Percentiles rank a stretch among this genome's conserved stretches.
Conservation (phyloP, 164 flowering plant genomes). For the Tinospora cordifolia region DNA sequence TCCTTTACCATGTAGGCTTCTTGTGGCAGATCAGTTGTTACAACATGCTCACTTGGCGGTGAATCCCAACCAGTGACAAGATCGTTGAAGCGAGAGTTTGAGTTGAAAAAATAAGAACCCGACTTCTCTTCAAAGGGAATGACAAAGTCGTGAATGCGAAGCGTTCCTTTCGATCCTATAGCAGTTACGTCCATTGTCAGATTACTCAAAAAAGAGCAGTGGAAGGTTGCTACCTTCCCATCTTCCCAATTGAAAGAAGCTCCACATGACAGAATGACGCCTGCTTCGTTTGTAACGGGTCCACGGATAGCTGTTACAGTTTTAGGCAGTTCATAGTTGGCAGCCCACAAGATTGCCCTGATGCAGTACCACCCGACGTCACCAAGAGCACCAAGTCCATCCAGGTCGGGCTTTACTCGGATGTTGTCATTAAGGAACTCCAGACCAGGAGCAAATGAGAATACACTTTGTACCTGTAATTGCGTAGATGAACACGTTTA, state of each 20-base stretch:
- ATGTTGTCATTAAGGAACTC: constrained; percentile 31
- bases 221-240: constrained; percentile 33
- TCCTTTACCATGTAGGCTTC: constrained; percentile 35
- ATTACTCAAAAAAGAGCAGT: constrained; percentile 31
- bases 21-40: constrained; percentile 30
- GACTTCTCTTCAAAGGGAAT: constrained; percentile 23
- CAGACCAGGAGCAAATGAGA: constrained; percentile 8
- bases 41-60: constrained; percentile 17
- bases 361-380: constrained; percentile 45
- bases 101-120: constrained; percentile 17
- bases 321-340: constrained; percentile 32
- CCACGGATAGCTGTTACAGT: constrained; percentile 29
- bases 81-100: constrained; percentile 18
- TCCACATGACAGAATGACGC: constrained; percentile 32
- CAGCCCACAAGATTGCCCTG: constrained; percentile 38
- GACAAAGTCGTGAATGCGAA: constrained; percentile 26
- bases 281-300: constrained; percentile 23
- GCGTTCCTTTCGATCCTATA: constrained; percentile 24
- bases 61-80: constrained; percentile 24
- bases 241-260: constrained; percentile 34
- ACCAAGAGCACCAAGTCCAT: constrained; percentile 38
- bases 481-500: neutral
- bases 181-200: constrained; percentile 25
- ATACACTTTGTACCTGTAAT: constrained; percentile 26
- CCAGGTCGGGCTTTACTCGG: constrained; percentile 39